phyloP scores from a whole-genome alignment of 495 filamentous ascomycete genomes.

The Pseudevernia furfuracea region DNA sequence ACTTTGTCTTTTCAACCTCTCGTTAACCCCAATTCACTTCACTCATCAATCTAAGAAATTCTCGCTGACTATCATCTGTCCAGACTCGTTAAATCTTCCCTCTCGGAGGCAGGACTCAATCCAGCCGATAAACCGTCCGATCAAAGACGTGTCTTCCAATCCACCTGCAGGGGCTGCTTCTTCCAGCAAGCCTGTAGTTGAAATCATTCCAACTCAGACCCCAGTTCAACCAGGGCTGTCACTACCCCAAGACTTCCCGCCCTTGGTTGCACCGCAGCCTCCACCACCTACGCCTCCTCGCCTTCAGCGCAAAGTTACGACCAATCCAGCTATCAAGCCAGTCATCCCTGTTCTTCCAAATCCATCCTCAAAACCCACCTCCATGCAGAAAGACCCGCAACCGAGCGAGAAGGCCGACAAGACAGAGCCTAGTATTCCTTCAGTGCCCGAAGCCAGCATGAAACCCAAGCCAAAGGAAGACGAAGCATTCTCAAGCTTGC shows the following conservation, averaged over 20 bases:
- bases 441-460: slow-evolving; percentile 10
- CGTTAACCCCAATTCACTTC: not conserved
- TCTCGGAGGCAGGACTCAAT: not conserved
- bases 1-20: not conserved
- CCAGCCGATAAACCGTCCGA: not conserved
- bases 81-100: not conserved
- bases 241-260: slow-evolving; percentile 44
- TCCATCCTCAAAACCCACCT: slow-evolving; percentile 23
- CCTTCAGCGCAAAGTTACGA: slow-evolving; percentile 11
- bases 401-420: slow-evolving; percentile 19
- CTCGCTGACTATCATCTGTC: not conserved
- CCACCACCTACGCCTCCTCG: slow-evolving; percentile 14
- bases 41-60: not conserved
- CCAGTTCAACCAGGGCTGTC: slow-evolving; percentile 23
- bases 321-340: slow-evolving; percentile 26
- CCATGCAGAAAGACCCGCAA: slow-evolving; percentile 26
- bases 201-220: slow-evolving; percentile 16
- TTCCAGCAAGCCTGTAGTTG: slow-evolving; percentile 5
- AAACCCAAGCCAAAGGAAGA: slow-evolving; percentile 15
- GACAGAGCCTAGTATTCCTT: slow-evolving; percentile 25
- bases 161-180: not conserved
- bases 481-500: slow-evolving; percentile 14
- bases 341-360: slow-evolving; percentile 25
- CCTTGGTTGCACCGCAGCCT: slow-evolving; percentile 37
- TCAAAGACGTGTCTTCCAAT: not conserved